Evolutionary conservation across 2,329 filamentous ascomycete species (phyloP), one percentile per base, ranked within the genome.

Genomic region (Fusarium bulbicola): DNA sequence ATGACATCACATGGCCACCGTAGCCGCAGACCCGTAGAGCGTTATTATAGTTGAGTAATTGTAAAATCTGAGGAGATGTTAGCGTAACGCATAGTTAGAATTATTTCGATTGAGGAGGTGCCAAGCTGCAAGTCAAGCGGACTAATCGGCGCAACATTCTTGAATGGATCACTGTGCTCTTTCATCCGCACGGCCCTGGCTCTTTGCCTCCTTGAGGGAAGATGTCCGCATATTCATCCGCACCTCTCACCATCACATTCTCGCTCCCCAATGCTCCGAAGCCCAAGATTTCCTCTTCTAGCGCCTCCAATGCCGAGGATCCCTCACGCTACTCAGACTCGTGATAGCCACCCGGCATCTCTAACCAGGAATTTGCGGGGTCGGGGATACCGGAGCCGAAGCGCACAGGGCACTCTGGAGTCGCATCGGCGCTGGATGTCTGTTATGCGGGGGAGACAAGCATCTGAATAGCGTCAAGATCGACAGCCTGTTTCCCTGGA

Each of bases 301-400:
- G 36, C 26, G 13, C 21, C 5, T 4, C n/a, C 39, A 59, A 32
- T 67, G 26, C 65, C 46, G 65, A 68, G 63, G 65, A 28, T 24
- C 11, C 4, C 21, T n/a, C 52, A 36, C 13, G 13, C 21, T 26
- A 13, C 4, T 12, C 11, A 32, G 11, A 39, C 65, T 63, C 56
- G 63, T 68, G 63, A 63, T 34, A 36, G n/a, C 8, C 36, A 47
- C 59, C 65, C 65, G 65, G 59, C 65, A 47, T 64, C 18, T 3
- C 3, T 2, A 9, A 43, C 39, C 30, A 40, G 45, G 64, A 28
- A 16, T 21, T 24, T 49, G 47, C 26, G 34, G 26, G 36, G 34
- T 39, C 66, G 66, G 66, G 66, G 66, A 64, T 59, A 28, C 26
- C 66, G 66, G 66, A 69, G 66, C 66, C 66, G 54, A n/a, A 20